Base-by-base conservation (phyloP, 2,329 filamentous ascomycete species). In the Leptosphaerulina australis region DNA sequence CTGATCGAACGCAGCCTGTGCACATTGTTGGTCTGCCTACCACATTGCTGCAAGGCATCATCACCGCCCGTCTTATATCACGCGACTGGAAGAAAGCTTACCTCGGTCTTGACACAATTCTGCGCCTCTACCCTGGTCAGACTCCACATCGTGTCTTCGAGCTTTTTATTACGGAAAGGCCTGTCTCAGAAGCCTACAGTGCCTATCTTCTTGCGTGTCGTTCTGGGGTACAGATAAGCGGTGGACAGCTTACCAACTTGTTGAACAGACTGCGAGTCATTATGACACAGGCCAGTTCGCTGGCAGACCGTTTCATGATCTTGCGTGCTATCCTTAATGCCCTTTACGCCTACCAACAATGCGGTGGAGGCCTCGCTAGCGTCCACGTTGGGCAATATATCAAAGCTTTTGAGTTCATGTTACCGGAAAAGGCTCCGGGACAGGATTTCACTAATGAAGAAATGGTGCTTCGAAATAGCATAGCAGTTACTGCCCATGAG, bases 1-100 rank as follows among this genome's bases (percentile, higher is more conserved):
- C 74, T 1, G 74, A 81, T 49, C 72, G 76, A 4, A 62, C 70
- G 6, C 66, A 68, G 44, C 59, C 60, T 1, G 63, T 63, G 10
- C 46, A 45, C 18, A 63, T 74, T 29, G 50, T 58, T 14, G 74
- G 72, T 18, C 66, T 79, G 9, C 74, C 76, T 2, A 70, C 76
- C 14, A 62, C 67, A 17, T 65, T 82, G 9, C 64, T 82, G 2
- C 76, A 78, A 53, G 76, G 77, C 5, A 81, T 82, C 34, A 62
- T 76, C 33, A 75, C 71, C 1, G 79, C 79, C 3, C 74, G 79
- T 31, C 53, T 81, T 3, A 58, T 77, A 4, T 61, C 70, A 24
- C 73, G 76, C 14, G 76, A 81, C 41, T 77, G 77, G 68, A 72
- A 66, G 28, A 73, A 70, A 8, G 77, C 79, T 1, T 83, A 82